Evolutionary conservation across 2,329 filamentous ascomycete genomes (phyloP).

Genomic region (Cytospora piceicola): DNA sequence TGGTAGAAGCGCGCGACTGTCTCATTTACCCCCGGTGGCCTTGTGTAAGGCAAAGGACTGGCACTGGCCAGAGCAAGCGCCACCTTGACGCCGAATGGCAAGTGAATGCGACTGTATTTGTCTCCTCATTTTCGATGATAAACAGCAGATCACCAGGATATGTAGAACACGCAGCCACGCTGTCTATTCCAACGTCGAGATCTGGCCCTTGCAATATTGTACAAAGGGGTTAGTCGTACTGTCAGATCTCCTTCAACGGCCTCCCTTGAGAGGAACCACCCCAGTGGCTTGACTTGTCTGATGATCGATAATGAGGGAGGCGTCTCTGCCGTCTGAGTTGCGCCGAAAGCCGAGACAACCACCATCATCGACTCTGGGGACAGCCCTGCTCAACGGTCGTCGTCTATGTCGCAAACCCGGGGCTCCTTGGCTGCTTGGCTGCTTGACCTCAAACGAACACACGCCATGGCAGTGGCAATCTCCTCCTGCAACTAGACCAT

Average conservation of each 20-base stretch:
- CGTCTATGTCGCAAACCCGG: neutral
- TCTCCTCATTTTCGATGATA: neutral
- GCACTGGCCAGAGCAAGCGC: constrained; percentile 7
- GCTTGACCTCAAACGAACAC: constrained; percentile 1
- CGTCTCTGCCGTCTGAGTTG: neutral
- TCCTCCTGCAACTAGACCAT: constrained; percentile 8
- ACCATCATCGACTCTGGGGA: constrained; percentile 13
- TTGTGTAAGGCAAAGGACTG: neutral
- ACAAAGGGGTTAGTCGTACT: neutral
- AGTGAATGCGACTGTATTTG: too few species aligned
- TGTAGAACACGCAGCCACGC: neutral
- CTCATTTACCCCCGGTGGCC: neutral
- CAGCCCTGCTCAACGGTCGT: constrained; percentile 23
- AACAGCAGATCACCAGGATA: neutral
- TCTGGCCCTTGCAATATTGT: neutral
- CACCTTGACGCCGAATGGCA: constrained; percentile 3
- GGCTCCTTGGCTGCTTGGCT: neutral
- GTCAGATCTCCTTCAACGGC: neutral
- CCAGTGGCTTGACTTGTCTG: constrained; percentile 1
- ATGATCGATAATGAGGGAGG: constrained; percentile 17
- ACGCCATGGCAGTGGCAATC: constrained; percentile 15
- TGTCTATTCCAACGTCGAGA: neutral
- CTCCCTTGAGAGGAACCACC: constrained; percentile 3
- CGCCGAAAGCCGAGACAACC: constrained; percentile 20
- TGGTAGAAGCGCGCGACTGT: constrained; percentile 1